Percentiles rank a stretch among this genome's conserved stretches.
Evolutionary conservation across 1,139 yeast genomes (phyloP).

Genomic region (Nakaseomyces kungkrabaensis): DNA sequence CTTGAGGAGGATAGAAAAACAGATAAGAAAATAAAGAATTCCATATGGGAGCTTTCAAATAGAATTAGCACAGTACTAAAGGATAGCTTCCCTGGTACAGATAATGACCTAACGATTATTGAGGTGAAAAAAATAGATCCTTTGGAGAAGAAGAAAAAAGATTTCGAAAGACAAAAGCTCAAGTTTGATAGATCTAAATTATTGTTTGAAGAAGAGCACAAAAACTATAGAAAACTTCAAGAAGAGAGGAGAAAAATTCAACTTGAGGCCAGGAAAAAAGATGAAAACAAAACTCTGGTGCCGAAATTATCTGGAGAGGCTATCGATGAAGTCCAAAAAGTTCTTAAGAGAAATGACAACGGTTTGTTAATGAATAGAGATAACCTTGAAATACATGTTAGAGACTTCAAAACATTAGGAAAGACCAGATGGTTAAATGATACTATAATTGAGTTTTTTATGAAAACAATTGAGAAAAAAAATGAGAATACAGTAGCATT

Average conservation of each 20-base stretch:
- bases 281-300: slow-evolving; percentile 22
- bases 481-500: slow-evolving; percentile 47
- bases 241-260: slow-evolving; percentile 35
- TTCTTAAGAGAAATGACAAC: slow-evolving; percentile 32
- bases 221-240: slow-evolving; percentile 35
- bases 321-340: slow-evolving; percentile 30
- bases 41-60: slow-evolving; percentile 23
- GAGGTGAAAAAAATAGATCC: slow-evolving; percentile 26
- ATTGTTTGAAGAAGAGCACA: slow-evolving; percentile 31
- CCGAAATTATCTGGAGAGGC: slow-evolving; percentile 30
- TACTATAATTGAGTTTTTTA: slow-evolving; percentile 74
- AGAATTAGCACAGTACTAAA: slow-evolving; percentile 19
- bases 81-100: slow-evolving; percentile 7
- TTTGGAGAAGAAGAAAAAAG: slow-evolving; percentile 21
- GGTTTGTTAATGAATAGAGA: slow-evolving; percentile 35
- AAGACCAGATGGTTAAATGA: slow-evolving; percentile 85
- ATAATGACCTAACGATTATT: slow-evolving; percentile 28
- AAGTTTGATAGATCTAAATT: slow-evolving; percentile 19
- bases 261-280: slow-evolving; percentile 31
- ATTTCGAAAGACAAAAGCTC: slow-evolving; percentile 18
- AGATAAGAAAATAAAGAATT: slow-evolving; percentile 10
- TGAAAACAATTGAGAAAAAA: slow-evolving; percentile 42
- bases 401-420: slow-evolving; percentile 62
- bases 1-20: slow-evolving; percentile 14
- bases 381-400: slow-evolving; percentile 50